Conservation (phyloP, 805 yeast species). For the Starmerella potacharoeniae region DNA sequence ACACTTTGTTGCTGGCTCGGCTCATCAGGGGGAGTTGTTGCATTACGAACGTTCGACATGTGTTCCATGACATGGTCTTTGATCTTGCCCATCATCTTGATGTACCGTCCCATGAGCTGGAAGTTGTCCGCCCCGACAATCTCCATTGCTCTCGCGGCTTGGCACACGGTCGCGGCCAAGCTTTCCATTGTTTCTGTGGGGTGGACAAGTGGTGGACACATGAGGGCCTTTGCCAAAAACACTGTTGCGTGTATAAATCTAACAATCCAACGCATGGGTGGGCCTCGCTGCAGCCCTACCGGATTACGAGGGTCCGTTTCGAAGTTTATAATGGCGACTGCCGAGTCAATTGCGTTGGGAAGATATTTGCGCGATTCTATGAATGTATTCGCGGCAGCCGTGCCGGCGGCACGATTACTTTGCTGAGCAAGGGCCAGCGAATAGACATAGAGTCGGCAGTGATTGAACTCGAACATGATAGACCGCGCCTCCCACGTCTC, state of each 20-base stretch:
- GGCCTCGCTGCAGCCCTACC: constrained; percentile 57
- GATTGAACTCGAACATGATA: constrained; percentile 69
- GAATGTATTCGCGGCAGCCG: neutral
- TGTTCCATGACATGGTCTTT: constrained; percentile 2
- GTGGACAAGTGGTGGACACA: constrained; percentile 15
- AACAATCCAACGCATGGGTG: constrained; percentile 76
- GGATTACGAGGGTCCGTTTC: constrained; percentile 52
- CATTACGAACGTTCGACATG: neutral
- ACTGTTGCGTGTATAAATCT: constrained; percentile 81
- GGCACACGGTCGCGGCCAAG: neutral
- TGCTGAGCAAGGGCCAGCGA: constrained; percentile 52
- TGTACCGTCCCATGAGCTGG: constrained; percentile 12
- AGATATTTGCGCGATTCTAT: constrained; percentile 40
- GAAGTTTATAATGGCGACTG: constrained; percentile 62
- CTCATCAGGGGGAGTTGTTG: neutral
- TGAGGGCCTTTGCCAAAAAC: constrained; percentile 73
- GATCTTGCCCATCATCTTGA: constrained; percentile 2
- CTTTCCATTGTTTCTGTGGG: neutral
- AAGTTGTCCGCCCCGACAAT: constrained; percentile 5
- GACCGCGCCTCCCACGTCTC: constrained; percentile 48
- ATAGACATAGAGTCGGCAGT: constrained; percentile 71
- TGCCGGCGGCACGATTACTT: neutral
- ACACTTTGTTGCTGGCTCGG: neutral
- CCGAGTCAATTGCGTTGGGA: constrained; percentile 71
- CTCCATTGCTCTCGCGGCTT: constrained; percentile 10